Percentiles rank a stretch among this genome's conserved stretches.
Conservation (phyloP, 2,329 filamentous ascomycete genomes). For the Colletotrichum melonis region DNA sequence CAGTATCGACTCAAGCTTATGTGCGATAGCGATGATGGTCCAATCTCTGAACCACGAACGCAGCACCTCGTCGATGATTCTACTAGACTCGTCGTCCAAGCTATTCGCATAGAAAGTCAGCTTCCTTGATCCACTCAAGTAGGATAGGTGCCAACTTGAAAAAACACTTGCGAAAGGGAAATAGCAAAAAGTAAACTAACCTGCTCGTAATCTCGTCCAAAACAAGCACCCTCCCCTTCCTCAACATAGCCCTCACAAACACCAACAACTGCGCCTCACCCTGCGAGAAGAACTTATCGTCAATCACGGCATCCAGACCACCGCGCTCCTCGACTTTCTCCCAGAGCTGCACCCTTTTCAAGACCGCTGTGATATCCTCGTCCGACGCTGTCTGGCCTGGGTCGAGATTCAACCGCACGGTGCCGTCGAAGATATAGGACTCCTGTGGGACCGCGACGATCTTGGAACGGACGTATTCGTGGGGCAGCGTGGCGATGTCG, state of each 20-base stretch:
- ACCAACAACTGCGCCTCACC: conserved; percentile 62
- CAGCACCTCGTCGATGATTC: conserved; percentile 33
- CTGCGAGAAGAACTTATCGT: conserved; percentile 49
- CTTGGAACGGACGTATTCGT: conserved; percentile 40
- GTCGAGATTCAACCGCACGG: conserved; percentile 60
- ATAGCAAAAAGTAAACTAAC: conserved; percentile 24
- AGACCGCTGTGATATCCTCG: conserved; percentile 53
- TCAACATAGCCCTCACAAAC: conserved; percentile 57
- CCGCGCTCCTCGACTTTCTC: conserved; percentile 50
- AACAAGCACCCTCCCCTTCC: conserved; percentile 51
- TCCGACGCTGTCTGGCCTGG: conserved; percentile 51
- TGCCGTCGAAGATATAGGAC: conserved; percentile 59
- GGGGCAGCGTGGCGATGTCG: conserved; percentile 45
- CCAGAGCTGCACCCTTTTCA: conserved; percentile 59
- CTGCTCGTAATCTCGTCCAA: conserved; percentile 56
- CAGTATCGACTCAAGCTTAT: conserved; percentile 50
- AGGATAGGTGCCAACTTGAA: too few species aligned
- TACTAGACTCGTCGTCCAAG: conserved; percentile 36
- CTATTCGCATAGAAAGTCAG: conserved; percentile 5
- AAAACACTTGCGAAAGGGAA: too few species aligned
- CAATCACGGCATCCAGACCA: conserved; percentile 48
- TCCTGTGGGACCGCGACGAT: conserved; percentile 63
- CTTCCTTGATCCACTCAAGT: too few species aligned
- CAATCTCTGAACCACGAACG: conserved; percentile 43
- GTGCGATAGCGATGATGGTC: conserved; percentile 56